These are phyloP conservation scores for Orobanche coerulescens DNA, from an alignment of 257 asterid species.

Conservation along the genomic window DNA sequence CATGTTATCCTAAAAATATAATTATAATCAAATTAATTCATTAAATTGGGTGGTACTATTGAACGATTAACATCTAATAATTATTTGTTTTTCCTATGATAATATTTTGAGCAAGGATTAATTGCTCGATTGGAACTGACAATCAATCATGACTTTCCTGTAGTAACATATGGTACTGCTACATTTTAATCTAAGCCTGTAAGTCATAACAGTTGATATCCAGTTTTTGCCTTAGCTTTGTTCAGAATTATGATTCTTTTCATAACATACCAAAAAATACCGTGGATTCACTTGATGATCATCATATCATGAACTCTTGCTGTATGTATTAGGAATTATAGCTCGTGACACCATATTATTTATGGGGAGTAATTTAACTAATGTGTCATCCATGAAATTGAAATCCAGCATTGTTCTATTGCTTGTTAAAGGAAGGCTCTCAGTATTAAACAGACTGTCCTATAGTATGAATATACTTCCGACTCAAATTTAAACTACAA, in stretches of 20 bases:
- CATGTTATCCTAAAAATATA: not conserved
- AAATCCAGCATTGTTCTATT: conserved; percentile 6
- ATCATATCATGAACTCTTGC: not conserved
- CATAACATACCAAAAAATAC: conserved; percentile 7
- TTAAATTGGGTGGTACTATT: not conserved
- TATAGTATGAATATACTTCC: conserved; percentile 10
- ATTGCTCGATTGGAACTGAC: not conserved
- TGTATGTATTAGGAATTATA: conserved; percentile 10
- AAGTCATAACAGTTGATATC: not conserved
- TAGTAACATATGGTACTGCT: not conserved
- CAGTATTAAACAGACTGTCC: not conserved
- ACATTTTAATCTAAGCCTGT: too few species aligned
- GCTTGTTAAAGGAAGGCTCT: conserved; percentile 3
- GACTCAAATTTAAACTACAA: conserved; percentile 9
- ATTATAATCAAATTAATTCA: not conserved
- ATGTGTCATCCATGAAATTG: not conserved
- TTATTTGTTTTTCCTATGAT: not conserved
- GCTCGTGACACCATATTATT: not conserved
- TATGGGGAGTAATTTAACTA: conserved; percentile 4
- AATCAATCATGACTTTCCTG: not conserved
- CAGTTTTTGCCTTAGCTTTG: not conserved
- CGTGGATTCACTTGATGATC: conserved; percentile 4
- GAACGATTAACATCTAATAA: too few species aligned
- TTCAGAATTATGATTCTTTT: not conserved
- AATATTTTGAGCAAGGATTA: not conserved